A percentile compares a stretch with the other conserved stretches of the same genome.
These are phyloP conservation scores for Mangifera indica DNA, from an alignment of 345 rosid genomes.

Conservation along the genomic window DNA sequence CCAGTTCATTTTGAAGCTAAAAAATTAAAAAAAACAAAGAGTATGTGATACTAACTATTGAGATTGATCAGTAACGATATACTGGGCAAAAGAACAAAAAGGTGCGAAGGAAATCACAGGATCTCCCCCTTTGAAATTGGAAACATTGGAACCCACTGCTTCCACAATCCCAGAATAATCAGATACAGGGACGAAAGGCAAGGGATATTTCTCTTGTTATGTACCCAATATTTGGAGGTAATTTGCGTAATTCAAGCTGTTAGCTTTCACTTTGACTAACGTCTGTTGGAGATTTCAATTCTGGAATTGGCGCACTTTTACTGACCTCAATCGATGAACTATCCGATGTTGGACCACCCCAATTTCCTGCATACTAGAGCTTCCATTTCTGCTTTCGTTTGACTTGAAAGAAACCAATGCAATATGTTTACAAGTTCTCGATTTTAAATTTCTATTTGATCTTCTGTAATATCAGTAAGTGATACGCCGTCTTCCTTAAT, in stretches of 20 bases:
- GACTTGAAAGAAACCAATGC: background rate
- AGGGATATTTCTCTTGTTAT: slow-evolving; percentile 76
- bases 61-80: slow-evolving; percentile 74
- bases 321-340: slow-evolving; percentile 49
- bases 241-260: slow-evolving; percentile 94
- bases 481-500: too few species aligned
- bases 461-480: too few species aligned
- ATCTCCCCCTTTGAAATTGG: slow-evolving; percentile 71
- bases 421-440: background rate
- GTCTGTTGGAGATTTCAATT: slow-evolving; percentile 48
- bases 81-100: slow-evolving; percentile 80
- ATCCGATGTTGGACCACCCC: slow-evolving; percentile 63
- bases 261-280: slow-evolving; percentile 81
- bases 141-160: slow-evolving; percentile 60
- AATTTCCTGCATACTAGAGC: slow-evolving; percentile 73
- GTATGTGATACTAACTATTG: slow-evolving; percentile 36
- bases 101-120: slow-evolving; percentile 61
- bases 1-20: background rate
- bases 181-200: slow-evolving; percentile 91
- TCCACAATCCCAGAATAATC: slow-evolving; percentile 82
- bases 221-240: slow-evolving; percentile 90
- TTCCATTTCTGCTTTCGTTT: slow-evolving; percentile 49
- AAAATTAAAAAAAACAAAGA: background rate
- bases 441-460: too few species aligned
- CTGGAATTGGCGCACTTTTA: slow-evolving; percentile 55